Base-by-base conservation (phyloP, 1,284 basidiomycete species). In the Phylloboletellus chloephorus region DNA sequence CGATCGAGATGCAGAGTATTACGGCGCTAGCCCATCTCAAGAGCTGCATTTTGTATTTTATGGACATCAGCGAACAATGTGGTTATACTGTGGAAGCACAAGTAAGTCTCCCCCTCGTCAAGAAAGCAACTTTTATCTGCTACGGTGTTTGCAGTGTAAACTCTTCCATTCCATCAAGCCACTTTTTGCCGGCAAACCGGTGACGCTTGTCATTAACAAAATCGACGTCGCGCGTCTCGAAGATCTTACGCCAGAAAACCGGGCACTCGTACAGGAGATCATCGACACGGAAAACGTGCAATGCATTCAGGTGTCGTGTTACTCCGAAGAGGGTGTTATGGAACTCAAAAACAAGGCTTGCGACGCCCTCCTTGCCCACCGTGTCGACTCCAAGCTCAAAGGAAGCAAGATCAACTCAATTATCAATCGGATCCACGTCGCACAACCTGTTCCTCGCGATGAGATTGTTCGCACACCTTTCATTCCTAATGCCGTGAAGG, bases 1-100 rank as follows among this genome's bases (percentile, higher is more conserved):
- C 93, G 46, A 97, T 97, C 54, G 94, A 97, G 69, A 97, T 97
- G 92, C 93, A 97, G 72, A 93, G 88, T 56, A 94, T 97, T 65
- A 97, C 92, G 28, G 94, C 93, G 7, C 73, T 97, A 49, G 93
- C 93, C 3, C 94, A 97, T 67, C 68, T 97, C 31, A 89, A 94
- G 66, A 81, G 83, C 50, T 93, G 89, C 54, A 76, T 96, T 10
- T 67, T 97, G 57, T 97, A 96, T 70, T 97, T 97, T 62, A 95
- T 97, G 90, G 94, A 97, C 67, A 74, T 95, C 15, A 88, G 84
- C 50, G 94, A 95, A 67, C 94, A 96, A 63, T 97, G 93, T 67
- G 93, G 94, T 7, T 96, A 94, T 71, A 83, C 86, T 3, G 76
- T 96, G 49, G 92, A 95, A 67, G 93, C 93, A 23, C 89, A 92